Conservation (phyloP, 176 grass and related monocot species). For the Rhynchospora pubera region DNA sequence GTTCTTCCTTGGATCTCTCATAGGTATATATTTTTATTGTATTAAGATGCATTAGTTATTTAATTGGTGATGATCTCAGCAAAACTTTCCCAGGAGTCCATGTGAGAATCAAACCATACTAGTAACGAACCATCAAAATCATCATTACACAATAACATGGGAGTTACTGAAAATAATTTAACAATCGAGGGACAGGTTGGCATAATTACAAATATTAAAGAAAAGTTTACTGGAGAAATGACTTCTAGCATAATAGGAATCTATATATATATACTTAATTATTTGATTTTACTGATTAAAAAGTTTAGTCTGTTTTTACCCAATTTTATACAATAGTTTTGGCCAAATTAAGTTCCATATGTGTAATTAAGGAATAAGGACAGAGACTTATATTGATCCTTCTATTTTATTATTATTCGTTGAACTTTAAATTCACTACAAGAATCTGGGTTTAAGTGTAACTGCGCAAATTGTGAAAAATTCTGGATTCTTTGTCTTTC, state of each 20-base stretch:
- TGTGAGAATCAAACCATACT: neutral
- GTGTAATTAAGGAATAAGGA: neutral
- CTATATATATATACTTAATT: neutral
- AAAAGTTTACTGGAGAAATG: neutral
- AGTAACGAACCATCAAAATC: neutral
- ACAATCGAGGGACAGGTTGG: neutral
- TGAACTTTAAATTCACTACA: neutral
- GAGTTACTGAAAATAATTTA: neutral
- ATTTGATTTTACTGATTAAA: neutral
- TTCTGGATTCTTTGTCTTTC: neutral
- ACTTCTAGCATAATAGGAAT: neutral
- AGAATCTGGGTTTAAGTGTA: neutral
- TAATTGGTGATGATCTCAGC: neutral
- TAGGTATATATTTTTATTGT: constrained; percentile 23
- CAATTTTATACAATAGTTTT: neutral
- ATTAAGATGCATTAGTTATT: neutral
- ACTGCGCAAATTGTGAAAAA: neutral
- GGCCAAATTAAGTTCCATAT: neutral
- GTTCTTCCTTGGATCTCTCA: constrained; percentile 42
- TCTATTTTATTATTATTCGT: neutral
- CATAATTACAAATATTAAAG: neutral
- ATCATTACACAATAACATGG: neutral
- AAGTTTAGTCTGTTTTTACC: neutral
- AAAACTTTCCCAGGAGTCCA: neutral
- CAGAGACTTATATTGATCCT: neutral